Conservation (phyloP, 176 grass and related monocot genomes). For the Paspalum vaginatum region DNA sequence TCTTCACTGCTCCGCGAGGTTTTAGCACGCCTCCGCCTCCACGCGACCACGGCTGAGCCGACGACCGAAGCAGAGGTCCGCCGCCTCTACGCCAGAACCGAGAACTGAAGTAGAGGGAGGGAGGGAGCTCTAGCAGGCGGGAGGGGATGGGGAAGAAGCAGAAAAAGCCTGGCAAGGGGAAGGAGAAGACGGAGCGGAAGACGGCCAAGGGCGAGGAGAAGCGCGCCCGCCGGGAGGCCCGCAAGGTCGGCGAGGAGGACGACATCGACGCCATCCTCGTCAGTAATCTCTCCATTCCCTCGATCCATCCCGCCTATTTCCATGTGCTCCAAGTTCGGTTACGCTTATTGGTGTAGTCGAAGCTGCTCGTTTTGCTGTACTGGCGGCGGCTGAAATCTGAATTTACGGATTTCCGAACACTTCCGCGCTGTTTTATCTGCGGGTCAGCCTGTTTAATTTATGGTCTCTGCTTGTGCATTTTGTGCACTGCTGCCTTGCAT, state of each 20-base stretch:
- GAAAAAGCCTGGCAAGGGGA: conserved; percentile 91
- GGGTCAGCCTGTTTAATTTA: not conserved
- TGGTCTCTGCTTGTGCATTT: not conserved
- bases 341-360: not conserved
- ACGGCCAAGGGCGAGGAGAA: conserved; percentile 92
- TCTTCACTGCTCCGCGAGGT: no score
- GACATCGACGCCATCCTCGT: conserved; percentile 97
- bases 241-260: conserved; percentile 81
- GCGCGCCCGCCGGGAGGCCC: conserved; percentile 70
- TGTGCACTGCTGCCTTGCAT: not conserved
- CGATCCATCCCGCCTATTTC: not conserved
- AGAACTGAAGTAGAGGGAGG: no score
- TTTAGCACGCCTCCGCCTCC: no score
- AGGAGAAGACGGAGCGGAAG: conserved; percentile 96
- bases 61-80: no score
- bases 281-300: conserved; percentile 6
- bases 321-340: not conserved
- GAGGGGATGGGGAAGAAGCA: conserved; percentile 90
- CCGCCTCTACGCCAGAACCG: no score
- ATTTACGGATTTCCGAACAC: not conserved
- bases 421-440: not conserved
- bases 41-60: no score
- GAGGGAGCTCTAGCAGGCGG: no score
- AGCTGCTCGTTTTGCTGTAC: not conserved
- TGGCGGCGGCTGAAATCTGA: not conserved